phyloP scores from a whole-genome alignment of 2,329 filamentous ascomycete genomes.

The Grosmannia huntii region DNA sequence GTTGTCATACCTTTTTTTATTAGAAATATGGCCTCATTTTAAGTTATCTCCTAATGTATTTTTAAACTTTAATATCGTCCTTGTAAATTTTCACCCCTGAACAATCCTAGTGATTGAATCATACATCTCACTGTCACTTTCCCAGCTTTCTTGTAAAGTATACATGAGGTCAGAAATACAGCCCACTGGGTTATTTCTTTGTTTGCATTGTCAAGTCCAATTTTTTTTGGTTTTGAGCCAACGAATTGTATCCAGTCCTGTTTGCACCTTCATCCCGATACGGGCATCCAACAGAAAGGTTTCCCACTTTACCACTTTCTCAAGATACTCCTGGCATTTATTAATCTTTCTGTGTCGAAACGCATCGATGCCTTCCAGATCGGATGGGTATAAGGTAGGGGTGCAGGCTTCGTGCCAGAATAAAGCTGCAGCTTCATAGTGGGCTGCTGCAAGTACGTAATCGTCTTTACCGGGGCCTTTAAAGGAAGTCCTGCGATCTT shows the following conservation, averaged over 20 bases:
- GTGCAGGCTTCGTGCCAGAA: slow-evolving; percentile 58
- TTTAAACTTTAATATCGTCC: too few species aligned
- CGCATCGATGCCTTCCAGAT: slow-evolving; percentile 16
- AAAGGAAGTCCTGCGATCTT: slow-evolving; percentile 32
- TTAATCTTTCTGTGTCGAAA: slow-evolving; percentile 36
- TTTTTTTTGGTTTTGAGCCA: slow-evolving; percentile 36
- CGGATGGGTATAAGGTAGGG: slow-evolving; percentile 18
- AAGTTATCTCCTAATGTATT: too few species aligned
- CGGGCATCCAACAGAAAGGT: slow-evolving; percentile 60
- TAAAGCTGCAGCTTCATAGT: slow-evolving; percentile 78
- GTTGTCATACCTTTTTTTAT: too few species aligned
- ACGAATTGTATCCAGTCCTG: slow-evolving; percentile 51
- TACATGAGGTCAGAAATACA: too few species aligned
- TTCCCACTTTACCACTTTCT: slow-evolving; percentile 59
- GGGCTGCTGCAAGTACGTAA: slow-evolving; percentile 58
- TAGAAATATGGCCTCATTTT: too few species aligned
- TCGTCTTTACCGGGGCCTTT: slow-evolving; percentile 53
- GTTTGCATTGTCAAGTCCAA: slow-evolving; percentile 12
- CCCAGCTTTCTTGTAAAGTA: too few species aligned
- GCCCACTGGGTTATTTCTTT: not conserved
- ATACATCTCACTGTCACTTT: too few species aligned
- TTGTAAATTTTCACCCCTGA: too few species aligned
- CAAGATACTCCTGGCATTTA: slow-evolving; percentile 51
- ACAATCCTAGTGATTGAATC: too few species aligned
- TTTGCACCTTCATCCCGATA: slow-evolving; percentile 60